Base-by-base conservation (phyloP, 2,329 filamentous ascomycete species). In the Nemania bipapillata region DNA sequence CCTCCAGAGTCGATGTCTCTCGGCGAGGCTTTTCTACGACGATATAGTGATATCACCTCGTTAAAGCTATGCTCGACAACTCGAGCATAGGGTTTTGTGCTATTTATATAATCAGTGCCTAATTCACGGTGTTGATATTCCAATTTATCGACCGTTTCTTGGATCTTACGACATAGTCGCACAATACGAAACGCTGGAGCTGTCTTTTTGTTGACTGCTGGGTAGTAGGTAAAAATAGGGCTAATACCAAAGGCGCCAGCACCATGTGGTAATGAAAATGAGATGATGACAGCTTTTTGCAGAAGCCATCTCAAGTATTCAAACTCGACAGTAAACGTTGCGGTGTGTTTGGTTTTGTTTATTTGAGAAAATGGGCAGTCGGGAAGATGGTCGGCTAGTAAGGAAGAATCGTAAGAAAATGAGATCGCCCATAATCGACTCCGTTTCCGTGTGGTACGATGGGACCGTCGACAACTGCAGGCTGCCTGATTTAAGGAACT, bases 361-460 rank as follows among this genome's bases (percentile, higher is more conserved):
- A 54, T 5, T 37, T 54, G 52, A n/a, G 52, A 54, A 54, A 54
- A 54, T 54, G 52, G 52, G 52, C 30, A 54, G 52, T 35, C 52
- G 4, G 52, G 52, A 37, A 37, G 30, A 54, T 32, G 52, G 15
- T 37, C 22, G 28, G 52, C n/a, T 22, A 54, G 12, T 32, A 17
- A 54, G 17, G 28, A 54, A 22, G 52, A 54, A 22, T 37, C 30
- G n/a, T 22, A 37, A 5, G n/a, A 32, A 17, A 54, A 54, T 12
- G 30, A 54, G 28, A 54, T 7, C 9, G n/a, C 52, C n/a, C 15
- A 12, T 7, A 54, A 11, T 20, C 52, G 35, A 35, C 17, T 54
- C n/a, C 17, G 35, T 20, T 37, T 17, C n/a, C 30, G 28, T 22
- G 28, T 54, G 28, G 28, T 35, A 37, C 30, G 52, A 17, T 30